These are phyloP conservation scores for Cordyceps farinosa DNA, from an alignment of 2,329 filamentous ascomycete genomes.

Conservation along the genomic window DNA sequence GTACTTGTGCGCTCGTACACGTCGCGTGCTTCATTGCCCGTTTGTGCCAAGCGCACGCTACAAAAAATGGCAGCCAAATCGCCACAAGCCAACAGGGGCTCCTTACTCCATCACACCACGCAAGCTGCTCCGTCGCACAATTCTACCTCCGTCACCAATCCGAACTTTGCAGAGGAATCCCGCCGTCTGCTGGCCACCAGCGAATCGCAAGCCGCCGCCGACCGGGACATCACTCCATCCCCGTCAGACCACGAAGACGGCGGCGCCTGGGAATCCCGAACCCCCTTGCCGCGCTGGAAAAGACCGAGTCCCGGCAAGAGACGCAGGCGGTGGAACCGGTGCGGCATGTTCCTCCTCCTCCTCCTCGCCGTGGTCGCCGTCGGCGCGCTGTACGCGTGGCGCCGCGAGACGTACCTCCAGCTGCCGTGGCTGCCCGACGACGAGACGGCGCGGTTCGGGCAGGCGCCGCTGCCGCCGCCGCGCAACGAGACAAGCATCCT, in stretches of 20 bases:
- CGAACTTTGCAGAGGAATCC: not conserved
- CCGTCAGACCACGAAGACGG: not conserved
- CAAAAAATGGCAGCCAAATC: not conserved
- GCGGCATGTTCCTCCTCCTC: not conserved
- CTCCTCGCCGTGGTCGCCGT: not conserved
- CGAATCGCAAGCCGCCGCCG: not conserved
- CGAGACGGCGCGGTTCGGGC: constrained; percentile 43
- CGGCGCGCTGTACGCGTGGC: constrained; percentile 38
- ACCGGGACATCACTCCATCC: not conserved
- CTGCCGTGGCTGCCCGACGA: constrained; percentile 49
- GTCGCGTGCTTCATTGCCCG: constrained; percentile 16
- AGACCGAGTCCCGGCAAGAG: not conserved
- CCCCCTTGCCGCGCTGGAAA: not conserved
- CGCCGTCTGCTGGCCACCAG: not conserved
- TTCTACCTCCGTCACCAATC: not conserved
- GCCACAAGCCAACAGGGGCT: not conserved
- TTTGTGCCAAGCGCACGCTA: not conserved
- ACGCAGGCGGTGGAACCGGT: not conserved
- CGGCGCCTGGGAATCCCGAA: not conserved
- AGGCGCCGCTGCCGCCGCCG: constrained; percentile 46
- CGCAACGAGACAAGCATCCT: constrained; percentile 40
- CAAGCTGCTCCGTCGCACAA: not conserved
- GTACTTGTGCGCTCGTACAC: not conserved
- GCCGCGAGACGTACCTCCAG: constrained; percentile 40
- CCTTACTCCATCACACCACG: not conserved